Evolutionary conservation across 2,329 filamentous ascomycete genomes (phyloP).

Genomic region (Monosporascus sp.): DNA sequence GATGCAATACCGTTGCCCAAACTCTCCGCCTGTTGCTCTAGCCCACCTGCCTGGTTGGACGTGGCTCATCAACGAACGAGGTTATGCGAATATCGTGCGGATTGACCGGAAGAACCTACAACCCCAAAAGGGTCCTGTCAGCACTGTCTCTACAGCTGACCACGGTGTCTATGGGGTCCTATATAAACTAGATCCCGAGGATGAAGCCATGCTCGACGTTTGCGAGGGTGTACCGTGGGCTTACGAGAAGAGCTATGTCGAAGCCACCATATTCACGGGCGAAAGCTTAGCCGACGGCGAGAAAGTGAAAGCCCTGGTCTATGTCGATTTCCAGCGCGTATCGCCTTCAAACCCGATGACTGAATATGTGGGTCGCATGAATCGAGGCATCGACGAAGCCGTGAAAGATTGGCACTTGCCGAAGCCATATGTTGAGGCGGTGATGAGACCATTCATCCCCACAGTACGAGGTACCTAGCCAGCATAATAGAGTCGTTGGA

Average conservation of each 20-base stretch:
- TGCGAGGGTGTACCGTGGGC: constrained; percentile 61
- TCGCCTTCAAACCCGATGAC: constrained; percentile 36
- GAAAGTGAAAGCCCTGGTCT: constrained; percentile 46
- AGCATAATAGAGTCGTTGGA: too few species aligned
- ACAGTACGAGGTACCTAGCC: neutral
- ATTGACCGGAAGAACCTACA: constrained; percentile 1
- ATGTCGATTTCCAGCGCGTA: constrained; percentile 47
- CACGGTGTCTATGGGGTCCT: constrained; percentile 53
- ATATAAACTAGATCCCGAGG: constrained; percentile 44
- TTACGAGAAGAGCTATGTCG: constrained; percentile 51
- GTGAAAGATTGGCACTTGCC: constrained; percentile 49
- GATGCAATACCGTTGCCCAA: constrained; percentile 60
- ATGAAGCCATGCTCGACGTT: constrained; percentile 48
- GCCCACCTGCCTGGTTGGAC: constrained; percentile 51
- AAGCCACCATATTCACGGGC: neutral
- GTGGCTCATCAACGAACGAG: constrained; percentile 64
- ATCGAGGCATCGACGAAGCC: constrained; percentile 57
- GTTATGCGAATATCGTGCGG: constrained; percentile 64
- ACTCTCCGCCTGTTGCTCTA: constrained; percentile 50
- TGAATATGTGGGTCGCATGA: constrained; percentile 63
- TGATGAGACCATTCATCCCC: constrained; percentile 45
- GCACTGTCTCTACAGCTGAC: constrained; percentile 1
- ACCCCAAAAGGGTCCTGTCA: neutral
- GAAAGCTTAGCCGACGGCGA: constrained; percentile 3
- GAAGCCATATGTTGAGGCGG: constrained; percentile 45